phyloP scores from a whole-genome alignment of 176 grass and related monocot genomes.

The Oryza meridionalis region DNA sequence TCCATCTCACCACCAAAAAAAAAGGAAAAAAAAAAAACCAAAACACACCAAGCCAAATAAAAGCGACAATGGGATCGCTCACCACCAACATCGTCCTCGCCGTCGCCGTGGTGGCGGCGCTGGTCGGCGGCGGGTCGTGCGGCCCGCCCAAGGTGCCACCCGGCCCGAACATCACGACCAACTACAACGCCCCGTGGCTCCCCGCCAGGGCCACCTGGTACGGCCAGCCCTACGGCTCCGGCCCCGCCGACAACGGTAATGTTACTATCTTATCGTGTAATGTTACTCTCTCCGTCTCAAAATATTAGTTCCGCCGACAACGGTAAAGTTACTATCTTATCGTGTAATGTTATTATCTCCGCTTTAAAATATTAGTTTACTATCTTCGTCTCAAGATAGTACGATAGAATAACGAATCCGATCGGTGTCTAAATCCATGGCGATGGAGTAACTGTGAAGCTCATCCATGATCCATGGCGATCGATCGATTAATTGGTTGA shows the following conservation, averaged over 20 bases:
- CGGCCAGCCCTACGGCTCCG: conserved; percentile 55
- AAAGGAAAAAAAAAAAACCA: not conserved
- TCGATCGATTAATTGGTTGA: not conserved
- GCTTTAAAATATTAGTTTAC: too few relatives aligned
- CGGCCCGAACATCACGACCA: conserved; percentile 51
- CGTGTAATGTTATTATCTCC: too few relatives aligned
- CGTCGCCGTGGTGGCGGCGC: conserved; percentile 16
- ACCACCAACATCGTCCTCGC: not conserved
- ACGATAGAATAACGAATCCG: too few relatives aligned
- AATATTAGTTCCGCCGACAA: conserved; percentile 43
- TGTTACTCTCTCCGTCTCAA: too few relatives aligned
- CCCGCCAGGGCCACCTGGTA: conserved; percentile 75
- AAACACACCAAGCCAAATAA: too few relatives aligned
- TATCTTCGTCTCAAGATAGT: too few relatives aligned
- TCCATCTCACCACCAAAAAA: not conserved
- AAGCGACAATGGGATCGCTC: conserved; percentile 20
- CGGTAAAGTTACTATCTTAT: too few relatives aligned
- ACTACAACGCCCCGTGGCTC: conserved; percentile 36
- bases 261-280: too few relatives aligned
- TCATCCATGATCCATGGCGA: not conserved
- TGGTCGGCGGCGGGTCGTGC: conserved; percentile 39
- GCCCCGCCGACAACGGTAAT: conserved; percentile 51
- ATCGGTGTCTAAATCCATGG: too few relatives aligned
- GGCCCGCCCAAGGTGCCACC: conserved; percentile 24
- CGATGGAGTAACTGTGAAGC: too few relatives aligned